phyloP scores from a whole-genome alignment of 495 filamentous ascomycete species.

The Achaetomiella virescens region DNA sequence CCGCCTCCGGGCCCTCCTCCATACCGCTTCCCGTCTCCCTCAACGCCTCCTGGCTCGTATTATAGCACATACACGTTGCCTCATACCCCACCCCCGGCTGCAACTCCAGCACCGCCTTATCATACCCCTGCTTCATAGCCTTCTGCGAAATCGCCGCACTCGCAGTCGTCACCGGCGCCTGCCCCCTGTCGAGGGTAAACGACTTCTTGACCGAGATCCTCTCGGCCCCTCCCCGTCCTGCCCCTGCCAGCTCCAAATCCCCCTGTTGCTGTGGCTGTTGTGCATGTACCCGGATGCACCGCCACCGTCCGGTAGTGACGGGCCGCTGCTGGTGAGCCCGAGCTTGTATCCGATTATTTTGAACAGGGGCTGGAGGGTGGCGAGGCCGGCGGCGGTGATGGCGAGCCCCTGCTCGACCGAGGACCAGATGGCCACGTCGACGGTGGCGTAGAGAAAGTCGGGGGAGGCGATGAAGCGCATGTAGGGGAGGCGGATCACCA shows the following conservation, averaged over 20 bases:
- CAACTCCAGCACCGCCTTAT: no score
- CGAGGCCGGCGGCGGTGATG: conserved; percentile 29
- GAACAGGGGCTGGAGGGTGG: conserved; percentile 30
- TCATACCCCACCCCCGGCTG: no score
- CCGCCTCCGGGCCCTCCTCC: no score
- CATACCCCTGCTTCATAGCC: no score
- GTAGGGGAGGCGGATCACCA: conserved; percentile 25
- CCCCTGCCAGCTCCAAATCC: no score
- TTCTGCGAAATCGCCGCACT: no score
- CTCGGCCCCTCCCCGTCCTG: background rate
- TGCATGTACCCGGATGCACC: background rate
- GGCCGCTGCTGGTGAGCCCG: conserved; percentile 2
- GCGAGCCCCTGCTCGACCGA: conserved; percentile 30
- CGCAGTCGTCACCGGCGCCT: background rate
- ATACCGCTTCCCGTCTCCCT: background rate
- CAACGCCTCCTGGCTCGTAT: background rate
- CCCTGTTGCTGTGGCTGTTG: background rate
- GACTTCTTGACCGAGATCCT: conserved; percentile 2
- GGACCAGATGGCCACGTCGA: conserved; percentile 31
- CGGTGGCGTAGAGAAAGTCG: conserved; percentile 30
- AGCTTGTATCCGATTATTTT: conserved; percentile 12
- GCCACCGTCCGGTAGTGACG: background rate
- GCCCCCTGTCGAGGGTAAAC: background rate
- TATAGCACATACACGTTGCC: no score
- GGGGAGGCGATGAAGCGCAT: conserved; percentile 16